phyloP scores from a whole-genome alignment of 2,329 filamentous ascomycete species.

The Chaetoscypha palmicola region DNA sequence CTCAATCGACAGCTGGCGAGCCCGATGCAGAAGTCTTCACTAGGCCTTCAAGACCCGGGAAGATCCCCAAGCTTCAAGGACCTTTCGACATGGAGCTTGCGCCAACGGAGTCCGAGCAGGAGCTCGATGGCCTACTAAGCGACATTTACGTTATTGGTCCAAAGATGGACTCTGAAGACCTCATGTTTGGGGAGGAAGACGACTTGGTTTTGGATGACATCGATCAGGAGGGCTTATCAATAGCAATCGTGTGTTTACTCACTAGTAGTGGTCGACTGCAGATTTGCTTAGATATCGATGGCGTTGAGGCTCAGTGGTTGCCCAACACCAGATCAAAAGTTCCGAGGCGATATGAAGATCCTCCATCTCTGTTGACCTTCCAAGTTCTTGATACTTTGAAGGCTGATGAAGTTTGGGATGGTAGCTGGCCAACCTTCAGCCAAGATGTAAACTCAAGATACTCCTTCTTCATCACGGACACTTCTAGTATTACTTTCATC shows the following conservation, averaged over 20 bases:
- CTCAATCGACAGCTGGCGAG: slow-evolving; percentile 45
- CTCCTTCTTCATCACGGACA: slow-evolving; percentile 55
- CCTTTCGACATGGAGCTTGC: slow-evolving; percentile 50
- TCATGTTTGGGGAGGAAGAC: slow-evolving; percentile 60
- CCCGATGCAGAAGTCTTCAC: slow-evolving; percentile 48
- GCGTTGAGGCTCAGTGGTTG: slow-evolving; percentile 60
- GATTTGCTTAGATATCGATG: slow-evolving; percentile 54
- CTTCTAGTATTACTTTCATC: slow-evolving; percentile 52
- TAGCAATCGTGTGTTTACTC: slow-evolving; percentile 52
- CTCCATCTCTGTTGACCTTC: slow-evolving; percentile 50
- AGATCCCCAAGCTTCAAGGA: slow-evolving; percentile 53
- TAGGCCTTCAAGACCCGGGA: slow-evolving; percentile 50
- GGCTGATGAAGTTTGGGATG: slow-evolving; percentile 46
- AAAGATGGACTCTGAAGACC: slow-evolving; percentile 51
- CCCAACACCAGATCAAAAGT: slow-evolving; percentile 45
- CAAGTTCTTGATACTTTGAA: slow-evolving; percentile 55
- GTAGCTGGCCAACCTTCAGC: slow-evolving; percentile 58
- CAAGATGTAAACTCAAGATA: slow-evolving; percentile 55
- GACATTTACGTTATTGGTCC: slow-evolving; percentile 58
- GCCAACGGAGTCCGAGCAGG: slow-evolving; percentile 45
- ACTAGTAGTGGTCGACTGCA: slow-evolving; percentile 55
- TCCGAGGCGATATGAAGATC: slow-evolving; percentile 35
- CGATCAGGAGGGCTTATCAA: slow-evolving; percentile 53
- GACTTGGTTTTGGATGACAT: slow-evolving; percentile 50
- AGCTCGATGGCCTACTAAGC: slow-evolving; percentile 48